Base-by-base conservation (phyloP, 139 green algal genomes). In the Haematococcus sp. region DNA sequence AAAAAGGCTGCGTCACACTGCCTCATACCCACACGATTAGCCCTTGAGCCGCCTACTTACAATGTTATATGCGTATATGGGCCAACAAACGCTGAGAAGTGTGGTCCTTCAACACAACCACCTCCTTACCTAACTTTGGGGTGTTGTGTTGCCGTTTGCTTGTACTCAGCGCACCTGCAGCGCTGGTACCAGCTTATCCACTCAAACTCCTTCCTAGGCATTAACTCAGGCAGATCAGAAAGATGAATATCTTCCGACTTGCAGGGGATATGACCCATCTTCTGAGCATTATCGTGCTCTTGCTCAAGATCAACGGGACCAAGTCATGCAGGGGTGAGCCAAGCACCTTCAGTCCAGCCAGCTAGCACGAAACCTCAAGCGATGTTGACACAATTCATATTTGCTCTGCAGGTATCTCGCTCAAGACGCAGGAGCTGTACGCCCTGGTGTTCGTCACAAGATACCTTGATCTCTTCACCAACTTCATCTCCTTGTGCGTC, bases 381-480 rank as follows among this genome's bases (percentile, higher is more conserved):
- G 58, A 23, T 43, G 11, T 20, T 34, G 25, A 19, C 13, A 15
- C 22, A 4, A 16, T 66, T 35, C 58, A 35, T 17, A 5, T 20
- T 44, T n/a, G 25, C 20, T 35, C 3, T 66, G 43, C 87, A 98
- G 95, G 96, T 28, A 90, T 99, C 13, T 99, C 96, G 4, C 77
- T 98, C 15, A 96, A 95, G 76, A 99, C 96, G 0, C 96, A 99
- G 78, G 94, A 98, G 84, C 86, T 99, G 25, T 99, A 99, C 76
- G 79, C 83, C 0, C 68, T 98, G 3, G 96, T 99, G 3, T 99
- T 99, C 66, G 56, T 95, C 16, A 95, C 86, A 7, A 88, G 96
- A 55, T 99, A 99, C 78, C 79, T 99, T 40, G 96, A 99, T 77
- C 75, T 99, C 9, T 97, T 98, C 75, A 93, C 84, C 70, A 92